Base-by-base conservation (phyloP, 106 monocot species). In the Dendrobium catenatum region DNA sequence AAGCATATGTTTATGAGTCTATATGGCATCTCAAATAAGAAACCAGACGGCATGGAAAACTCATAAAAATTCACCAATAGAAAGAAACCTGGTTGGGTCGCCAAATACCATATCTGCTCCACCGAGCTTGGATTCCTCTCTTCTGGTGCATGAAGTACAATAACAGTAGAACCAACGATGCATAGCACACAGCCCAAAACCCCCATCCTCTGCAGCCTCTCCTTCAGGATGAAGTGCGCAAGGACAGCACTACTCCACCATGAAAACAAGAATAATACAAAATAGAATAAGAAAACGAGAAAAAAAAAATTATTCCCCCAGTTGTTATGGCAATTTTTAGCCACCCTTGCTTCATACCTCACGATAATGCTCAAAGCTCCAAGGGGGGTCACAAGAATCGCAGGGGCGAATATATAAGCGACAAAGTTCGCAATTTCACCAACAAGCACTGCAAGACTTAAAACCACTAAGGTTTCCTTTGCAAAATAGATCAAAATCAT, bases 281-380 rank as follows among this genome's bases (percentile, higher is more conserved):
- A 20, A 29, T 18, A 22, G 17, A 48, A 31, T 24, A 64, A 33
- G 55, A 46, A n/a, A 49, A 79, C 72, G 20, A 75, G 75, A 20
- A 75, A 75, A 22, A 75, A 22, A 75, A 75, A 20, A 15, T 0
- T 9, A 9, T 40, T 15, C 24, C 24, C 3, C 4, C 16, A 37
- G 6, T 0, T 10, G 2, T 22, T 19, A 2, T 5, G 44, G 7
- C 7, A 33, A 8, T n/a, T 44, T 75, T 44, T 47, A 42, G 44
- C 6, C 2, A 18, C 72, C 9, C 37, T 44, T 41, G 70, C 41
- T 82, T 27, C 49, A 18, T 86, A 96, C 96, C 96, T 97, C 16
- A 97, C 92, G 68, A 97, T 94, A 68, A 97, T 97, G 81, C 94
- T 97, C 82, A 97, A 76, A 16, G 96, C 96, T 7, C 96, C 96